Base-by-base conservation (phyloP, 257 asterid species). In the Sherardia arvensis region DNA sequence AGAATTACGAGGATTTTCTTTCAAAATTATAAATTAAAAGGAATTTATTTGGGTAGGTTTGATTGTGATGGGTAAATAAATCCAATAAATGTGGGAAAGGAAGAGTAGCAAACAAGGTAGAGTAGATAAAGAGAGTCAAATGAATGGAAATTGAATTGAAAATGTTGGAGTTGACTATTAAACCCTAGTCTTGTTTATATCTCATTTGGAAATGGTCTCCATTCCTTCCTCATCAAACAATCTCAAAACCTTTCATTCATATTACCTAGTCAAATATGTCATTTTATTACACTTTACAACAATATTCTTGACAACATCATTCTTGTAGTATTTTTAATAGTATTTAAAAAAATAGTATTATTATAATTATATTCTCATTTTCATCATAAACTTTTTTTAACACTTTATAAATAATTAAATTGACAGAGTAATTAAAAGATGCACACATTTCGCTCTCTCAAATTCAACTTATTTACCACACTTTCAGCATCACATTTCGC, bases 161-260 rank as follows among this genome's bases (percentile, higher is more conserved):
- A 25, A 62, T 9, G 28, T 17, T 62, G 21, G 4, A 28, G 12
- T 48, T 3, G 45, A 47, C 21, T 4, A 48, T 51, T 63, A 29
- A 63, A 63, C 29, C 28, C 40, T 20, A 29, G 28, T 11, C 20
- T 3, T 58, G 27, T 61, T 62, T 63, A 45, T 25, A 45, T 63
- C 51, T 29, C 53, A 38, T 12, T 34, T 22, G 18, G 53, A 61
- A 61, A 36, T 36, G 65, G 53, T 60, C 65, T 53, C 29, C 12
- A 20, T 21, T 21, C 4, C 51, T 43, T 43, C 51, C n/a, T 43
- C 51, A 43, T 14, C 51, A 43, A 15, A 43, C 49, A 43, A 43
- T 15, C 49, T 43, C 49, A 15, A 43, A 12, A n/a, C n/a, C 51
- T 43, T 43, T 17, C 51, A 14, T 17, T 15, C 20, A 43, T 14